Base-by-base conservation (phyloP, 164 flowering plant species). In the Dillenia suffruticosa region DNA sequence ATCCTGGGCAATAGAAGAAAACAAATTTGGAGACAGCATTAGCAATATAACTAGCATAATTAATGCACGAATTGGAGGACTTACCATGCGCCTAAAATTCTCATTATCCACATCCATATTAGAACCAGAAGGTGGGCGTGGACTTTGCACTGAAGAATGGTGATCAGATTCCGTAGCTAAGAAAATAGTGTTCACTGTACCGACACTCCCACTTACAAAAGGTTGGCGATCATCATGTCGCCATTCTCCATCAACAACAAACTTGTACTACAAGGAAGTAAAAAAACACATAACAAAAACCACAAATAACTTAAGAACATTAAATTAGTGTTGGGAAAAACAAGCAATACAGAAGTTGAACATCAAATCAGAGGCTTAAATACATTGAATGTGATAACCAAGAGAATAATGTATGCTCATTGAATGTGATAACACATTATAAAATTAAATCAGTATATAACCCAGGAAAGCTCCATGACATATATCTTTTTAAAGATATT, bases 171-270 rank as follows among this genome's bases (percentile, higher is more conserved):
- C 89, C 68, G 79, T 65, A 14, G 85, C 57, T 68, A 86, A 64
- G 32, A 76, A 54, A 49, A 88, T 61, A 52, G 94, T 87, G 75
- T 93, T 90, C 68, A 90, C 96, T 19, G 76, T 66, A 58, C 97
- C 98, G 75, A 79, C 84, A 68, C 74, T 85, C 44, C 88, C 71
- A 70, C 62, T 76, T 15, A 73, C 77, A 68, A 16, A 72, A 53
- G 87, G 90, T 22, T 78, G 89, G 57, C 52, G 74, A 63, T 87
- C 87, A 73, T 93, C 98, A 72, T 93, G 89, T 40, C 84, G 76
- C 97, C 95, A 92, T 73, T 90, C 91, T 67, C 98, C 98, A 68
- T 92, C 98, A 69, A 92, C 95, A 69, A 73, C 75, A 68, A 88
- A 92, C 74, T 92, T 92, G 74, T 78, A 93, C 98, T 93, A 86